Evolutionary conservation across 768 basidiomycete species (phyloP).

Genomic region (Russula foetens): DNA sequence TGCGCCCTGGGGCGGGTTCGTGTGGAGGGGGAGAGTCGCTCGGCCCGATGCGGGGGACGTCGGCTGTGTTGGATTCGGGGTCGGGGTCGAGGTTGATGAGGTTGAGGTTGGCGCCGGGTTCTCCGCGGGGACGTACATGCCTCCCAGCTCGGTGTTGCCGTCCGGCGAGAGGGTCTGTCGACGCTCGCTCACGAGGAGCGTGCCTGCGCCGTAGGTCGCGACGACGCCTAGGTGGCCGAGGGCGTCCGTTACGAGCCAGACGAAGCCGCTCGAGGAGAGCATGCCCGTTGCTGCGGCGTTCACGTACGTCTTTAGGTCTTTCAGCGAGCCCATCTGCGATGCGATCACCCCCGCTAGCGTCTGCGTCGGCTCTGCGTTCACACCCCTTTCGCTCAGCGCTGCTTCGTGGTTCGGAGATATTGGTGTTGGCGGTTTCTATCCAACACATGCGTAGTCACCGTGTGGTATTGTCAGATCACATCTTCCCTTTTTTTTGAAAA

Average conservation of each 20-base stretch:
- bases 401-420: constrained; percentile 25
- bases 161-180: constrained; percentile 7
- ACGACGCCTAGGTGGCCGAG: constrained; percentile 58
- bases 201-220: constrained; percentile 85
- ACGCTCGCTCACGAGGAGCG: constrained; percentile 55
- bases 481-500: neutral
- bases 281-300: constrained; percentile 62
- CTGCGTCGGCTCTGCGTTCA: constrained; percentile 26
- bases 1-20: neutral
- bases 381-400: constrained; percentile 28
- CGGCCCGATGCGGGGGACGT: constrained; percentile 5
- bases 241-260: constrained; percentile 80
- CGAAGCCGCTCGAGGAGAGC: constrained; percentile 71
- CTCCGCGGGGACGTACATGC: constrained; percentile 8
- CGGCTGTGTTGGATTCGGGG: neutral
- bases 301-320: constrained; percentile 65
- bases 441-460: neutral
- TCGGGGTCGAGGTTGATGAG: neutral
- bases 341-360: constrained; percentile 32
- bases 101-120: neutral
- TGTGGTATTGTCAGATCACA: neutral
- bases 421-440: constrained; percentile 30
- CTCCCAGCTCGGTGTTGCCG: neutral
- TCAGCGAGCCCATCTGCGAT: constrained; percentile 51
- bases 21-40: neutral